Conservation (phyloP, 805 yeast genomes). For the Candida loeiensis region DNA sequence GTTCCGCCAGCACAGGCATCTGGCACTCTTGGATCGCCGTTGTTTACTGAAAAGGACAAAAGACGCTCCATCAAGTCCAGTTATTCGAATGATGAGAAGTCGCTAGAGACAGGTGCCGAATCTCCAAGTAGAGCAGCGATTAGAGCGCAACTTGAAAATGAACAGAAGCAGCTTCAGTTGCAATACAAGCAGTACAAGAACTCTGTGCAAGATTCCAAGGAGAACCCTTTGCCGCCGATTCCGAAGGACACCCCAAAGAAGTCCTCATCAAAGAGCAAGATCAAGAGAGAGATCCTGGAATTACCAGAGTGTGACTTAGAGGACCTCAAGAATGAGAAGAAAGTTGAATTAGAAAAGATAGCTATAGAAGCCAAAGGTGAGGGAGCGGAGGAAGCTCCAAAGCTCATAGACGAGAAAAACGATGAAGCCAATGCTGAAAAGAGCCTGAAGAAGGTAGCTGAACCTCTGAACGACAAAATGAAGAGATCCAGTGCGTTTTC, state of each 20-base stretch:
- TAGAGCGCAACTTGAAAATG: conserved; percentile 5
- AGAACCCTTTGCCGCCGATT: conserved; percentile 6
- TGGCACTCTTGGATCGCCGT: neutral
- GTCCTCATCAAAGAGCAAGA: neutral
- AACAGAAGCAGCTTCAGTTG: conserved; percentile 5
- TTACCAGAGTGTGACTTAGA: conserved; percentile 12
- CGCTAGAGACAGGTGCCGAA: conserved; percentile 3
- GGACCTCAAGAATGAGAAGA: conserved; percentile 3
- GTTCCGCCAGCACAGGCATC: neutral
- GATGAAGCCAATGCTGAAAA: neutral
- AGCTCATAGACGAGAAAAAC: conserved; percentile 7
- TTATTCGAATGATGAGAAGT: neutral
- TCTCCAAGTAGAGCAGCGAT: conserved; percentile 1
- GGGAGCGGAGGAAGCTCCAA: neutral
- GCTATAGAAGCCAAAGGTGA: neutral
- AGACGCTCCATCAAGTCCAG: neutral
- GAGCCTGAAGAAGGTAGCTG: neutral
- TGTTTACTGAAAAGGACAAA: neutral
- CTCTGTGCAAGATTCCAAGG: conserved; percentile 5
- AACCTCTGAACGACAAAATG: conserved; percentile 3
- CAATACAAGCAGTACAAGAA: conserved; percentile 7
- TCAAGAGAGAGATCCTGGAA: conserved; percentile 7
- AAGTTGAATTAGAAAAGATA: neutral
- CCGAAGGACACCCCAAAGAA: conserved; percentile 3
- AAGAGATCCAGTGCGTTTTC: conserved; percentile 7